Evolutionary conservation across 768 basidiomycete species (phyloP), one percentile per base, ranked within the genome.

Genomic region (Leccinum barrowsii): DNA sequence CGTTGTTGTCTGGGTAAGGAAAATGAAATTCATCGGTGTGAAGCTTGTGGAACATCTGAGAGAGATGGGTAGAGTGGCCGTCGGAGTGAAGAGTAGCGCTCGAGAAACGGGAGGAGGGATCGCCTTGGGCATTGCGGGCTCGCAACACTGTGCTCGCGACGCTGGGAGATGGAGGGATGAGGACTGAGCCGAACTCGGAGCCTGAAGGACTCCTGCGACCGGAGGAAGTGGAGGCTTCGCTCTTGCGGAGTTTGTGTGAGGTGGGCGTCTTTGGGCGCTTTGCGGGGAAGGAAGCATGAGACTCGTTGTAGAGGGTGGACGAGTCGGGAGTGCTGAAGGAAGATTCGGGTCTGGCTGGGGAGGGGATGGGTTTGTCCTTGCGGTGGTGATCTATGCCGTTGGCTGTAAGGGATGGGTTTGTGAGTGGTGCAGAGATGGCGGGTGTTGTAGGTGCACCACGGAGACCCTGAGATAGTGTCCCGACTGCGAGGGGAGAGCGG

Each of bases 361-460:
- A 55, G 52, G 67, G 60, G 55, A 74, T 67, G 19, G 74, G 69
- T 54, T 76, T 77, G 48, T 87, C 86, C 59, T 87, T 89, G 24
- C 71, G 68, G 66, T 76, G 82, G 58, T 79, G 75, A 60, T 90
- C 88, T 10, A 86, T 85, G 40, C 90, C 91, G 63, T 82, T 77
- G 47, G 80, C 59, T 2, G 89, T 90, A 56, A 92, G 82, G 12
- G 85, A 84, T 6, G 90, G 90, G 66, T 93, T 93, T 24, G 90
- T 91, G 65, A 88, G 86, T 7, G 90, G 90, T 5, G 90, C 91
- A 30, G 89, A 92, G 62, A 93, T 92, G 51, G 63, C 70, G 21
- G 74, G 61, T 17, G 64, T 65, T 10, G 54, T 35, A 1, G 58
- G 51, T 49, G 40, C 62, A 53, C 80, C 81, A 68, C 80, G 78